phyloP scores from a whole-genome alignment of 2,329 filamentous ascomycete genomes.

The Lasiodiplodia sp. region DNA sequence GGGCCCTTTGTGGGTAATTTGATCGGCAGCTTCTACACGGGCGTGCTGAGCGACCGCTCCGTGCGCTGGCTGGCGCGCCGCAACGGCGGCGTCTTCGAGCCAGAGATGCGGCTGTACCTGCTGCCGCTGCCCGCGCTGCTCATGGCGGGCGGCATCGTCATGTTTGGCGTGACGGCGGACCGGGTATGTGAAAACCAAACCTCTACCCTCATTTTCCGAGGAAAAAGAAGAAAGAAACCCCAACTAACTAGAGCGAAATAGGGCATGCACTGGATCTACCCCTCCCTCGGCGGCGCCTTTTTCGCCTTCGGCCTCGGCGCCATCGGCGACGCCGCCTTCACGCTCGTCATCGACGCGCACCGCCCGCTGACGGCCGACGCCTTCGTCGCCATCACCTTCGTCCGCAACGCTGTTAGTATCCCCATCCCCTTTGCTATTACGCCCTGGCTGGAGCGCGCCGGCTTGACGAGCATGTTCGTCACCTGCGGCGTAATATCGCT shows the following conservation, averaged over 20 bases:
- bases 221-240: no score
- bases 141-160: not conserved
- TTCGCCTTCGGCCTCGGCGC: conserved; percentile 50
- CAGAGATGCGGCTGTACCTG: conserved; percentile 35
- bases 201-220: not conserved
- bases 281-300: conserved; percentile 38
- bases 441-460: conserved; percentile 51
- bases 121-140: not conserved
- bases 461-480: conserved; percentile 52
- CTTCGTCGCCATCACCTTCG: conserved; percentile 54
- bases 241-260: not conserved
- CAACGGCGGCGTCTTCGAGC: conserved; percentile 38
- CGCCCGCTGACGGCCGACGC: conserved; percentile 56
- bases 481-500: conserved; percentile 13
- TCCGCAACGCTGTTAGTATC: conserved; percentile 54
- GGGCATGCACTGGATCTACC: conserved; percentile 29
- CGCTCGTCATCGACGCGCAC: conserved; percentile 48
- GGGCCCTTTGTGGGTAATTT: conserved; percentile 43
- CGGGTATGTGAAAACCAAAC: no score
- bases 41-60: conserved; percentile 39
- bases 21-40: conserved; percentile 51
- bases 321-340: conserved; percentile 45
- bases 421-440: conserved; percentile 55
- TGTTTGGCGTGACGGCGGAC: conserved; percentile 35
- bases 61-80: conserved; percentile 34